Evolutionary conservation across 2,329 filamentous ascomycete genomes (phyloP), one percentile per base, ranked within the genome.

Genomic region (Xylariaceae sp.): DNA sequence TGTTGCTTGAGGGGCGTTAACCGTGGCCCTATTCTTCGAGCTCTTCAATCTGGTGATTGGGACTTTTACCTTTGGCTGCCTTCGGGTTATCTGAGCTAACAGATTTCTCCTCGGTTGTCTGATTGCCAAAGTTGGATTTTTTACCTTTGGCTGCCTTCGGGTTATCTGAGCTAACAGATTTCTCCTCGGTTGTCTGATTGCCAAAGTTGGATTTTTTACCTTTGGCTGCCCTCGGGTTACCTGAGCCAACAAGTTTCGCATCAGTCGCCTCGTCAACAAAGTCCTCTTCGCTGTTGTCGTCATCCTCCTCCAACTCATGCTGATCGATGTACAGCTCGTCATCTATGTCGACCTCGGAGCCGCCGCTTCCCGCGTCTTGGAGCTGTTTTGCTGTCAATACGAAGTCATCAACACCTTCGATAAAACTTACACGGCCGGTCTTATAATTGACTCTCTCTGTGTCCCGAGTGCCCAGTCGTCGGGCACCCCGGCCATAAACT

Each of bases 401-500:
- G 30, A 52, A 36, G 22, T 65, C 61, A 53, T 67, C 61, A 59
- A 63, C 55, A 26, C 54, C 63, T 44, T 63, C 58, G 40, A 68
- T 63, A 47, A 55, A 64, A 65, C 66, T 47, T 65, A 67, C 65
- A 50, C 71, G 71, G 39, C 63, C 63, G 13, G 68, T 62, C 18
- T 70, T 70, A 58, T 82, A 82, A 61, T 79, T 73, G 40, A 83
- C 70, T 81, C 78, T 61, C 76, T 74, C 40, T 2, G 59, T 60
- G 43, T 52, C 61, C 56, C 87, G 82, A 59, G 59, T 59, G 40
- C 53, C 61, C 56, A 87, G 82, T 59, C 85, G 84, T 61, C 94
- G 82, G 59, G 89, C 89, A 37, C 94, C 94, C 55, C 94, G 84
- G 10, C 94, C 94, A 45, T 96, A 82, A n/a, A 82, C 82, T 68